Conservation (phyloP, 2,329 filamentous ascomycete species). For the Fusarium sp. region DNA sequence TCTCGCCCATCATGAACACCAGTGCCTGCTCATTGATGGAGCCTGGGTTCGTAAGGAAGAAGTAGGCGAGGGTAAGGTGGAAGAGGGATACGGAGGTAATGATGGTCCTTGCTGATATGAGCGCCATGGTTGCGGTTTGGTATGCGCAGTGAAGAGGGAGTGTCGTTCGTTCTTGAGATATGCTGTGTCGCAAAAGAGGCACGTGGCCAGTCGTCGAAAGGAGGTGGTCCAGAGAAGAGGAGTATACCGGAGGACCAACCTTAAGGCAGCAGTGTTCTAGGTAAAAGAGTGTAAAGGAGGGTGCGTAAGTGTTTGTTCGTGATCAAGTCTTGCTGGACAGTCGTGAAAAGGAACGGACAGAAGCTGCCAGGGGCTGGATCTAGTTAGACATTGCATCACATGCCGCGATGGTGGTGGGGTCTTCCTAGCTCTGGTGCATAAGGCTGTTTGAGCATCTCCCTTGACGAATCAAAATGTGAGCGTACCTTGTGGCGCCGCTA, state of each 20-base stretch:
- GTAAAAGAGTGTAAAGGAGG: neutral
- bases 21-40: constrained; percentile 82
- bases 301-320: neutral
- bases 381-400: constrained; percentile 38
- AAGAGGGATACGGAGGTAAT: constrained; percentile 85
- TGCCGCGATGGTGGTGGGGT: constrained; percentile 19
- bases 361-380: constrained; percentile 15
- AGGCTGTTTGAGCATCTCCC: constrained; percentile 3
- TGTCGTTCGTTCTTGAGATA: neutral
- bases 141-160: neutral
- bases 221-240: neutral
- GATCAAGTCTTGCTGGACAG: constrained; percentile 30
- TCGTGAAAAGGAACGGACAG: constrained; percentile 4
- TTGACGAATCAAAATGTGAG: constrained; percentile 17
- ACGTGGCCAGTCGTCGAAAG: neutral
- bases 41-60: constrained; percentile 80
- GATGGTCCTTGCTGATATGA: constrained; percentile 83
- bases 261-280: neutral
- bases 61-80: constrained; percentile 84
- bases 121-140: constrained; percentile 70
- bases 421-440: neutral
- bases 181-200: constrained; percentile 6
- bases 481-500: constrained; percentile 27
- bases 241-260: neutral
- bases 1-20: constrained; percentile 84